Conservation (phyloP, 768 basidiomycete genomes). For the Artomyces pyxidatus region DNA sequence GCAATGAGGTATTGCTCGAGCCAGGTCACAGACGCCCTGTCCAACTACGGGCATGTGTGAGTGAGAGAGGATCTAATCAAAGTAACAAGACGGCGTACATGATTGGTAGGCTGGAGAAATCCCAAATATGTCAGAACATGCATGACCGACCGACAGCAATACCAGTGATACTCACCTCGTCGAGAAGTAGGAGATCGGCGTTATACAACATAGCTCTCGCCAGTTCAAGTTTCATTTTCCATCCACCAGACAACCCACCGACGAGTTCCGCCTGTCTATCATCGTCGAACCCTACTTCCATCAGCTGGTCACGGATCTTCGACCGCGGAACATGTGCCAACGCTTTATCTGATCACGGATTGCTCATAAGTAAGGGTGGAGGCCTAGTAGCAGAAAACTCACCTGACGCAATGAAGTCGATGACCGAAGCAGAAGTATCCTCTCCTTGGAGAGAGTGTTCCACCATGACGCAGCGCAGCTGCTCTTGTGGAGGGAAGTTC, state of each 20-base stretch:
- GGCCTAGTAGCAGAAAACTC: too few species aligned
- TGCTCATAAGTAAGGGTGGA: too few species aligned
- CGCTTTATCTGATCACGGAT: slow-evolving; percentile 47
- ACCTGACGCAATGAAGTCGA: slow-evolving; percentile 89
- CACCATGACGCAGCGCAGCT: slow-evolving; percentile 90
- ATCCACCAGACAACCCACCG: slow-evolving; percentile 89
- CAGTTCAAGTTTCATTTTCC: slow-evolving; percentile 99
- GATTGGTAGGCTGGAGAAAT: slow-evolving; percentile 70
- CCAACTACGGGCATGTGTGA: slow-evolving; percentile 41
- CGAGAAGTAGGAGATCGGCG: slow-evolving; percentile 76
- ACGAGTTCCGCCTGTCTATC: slow-evolving; percentile 77
- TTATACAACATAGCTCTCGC: slow-evolving; percentile 96
- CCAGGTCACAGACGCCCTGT: slow-evolving; percentile 83
- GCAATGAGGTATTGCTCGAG: slow-evolving; percentile 80
- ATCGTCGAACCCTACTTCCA: slow-evolving; percentile 89
- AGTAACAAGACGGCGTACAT: slow-evolving; percentile 52
- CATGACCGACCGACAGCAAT: slow-evolving; percentile 2
- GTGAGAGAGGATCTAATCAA: slow-evolving; percentile 8
- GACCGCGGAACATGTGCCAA: slow-evolving; percentile 52
- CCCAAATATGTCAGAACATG: slow-evolving; percentile 13
- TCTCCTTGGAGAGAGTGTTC: slow-evolving; percentile 96
- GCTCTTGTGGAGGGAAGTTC: slow-evolving; percentile 85
- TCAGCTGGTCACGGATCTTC: slow-evolving; percentile 71
- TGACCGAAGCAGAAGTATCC: slow-evolving; percentile 70
- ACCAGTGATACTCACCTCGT: too few species aligned